These are phyloP conservation scores for Podosphaera aphanis DNA, from an alignment of 2,329 filamentous ascomycete species.

Conservation along the genomic window DNA sequence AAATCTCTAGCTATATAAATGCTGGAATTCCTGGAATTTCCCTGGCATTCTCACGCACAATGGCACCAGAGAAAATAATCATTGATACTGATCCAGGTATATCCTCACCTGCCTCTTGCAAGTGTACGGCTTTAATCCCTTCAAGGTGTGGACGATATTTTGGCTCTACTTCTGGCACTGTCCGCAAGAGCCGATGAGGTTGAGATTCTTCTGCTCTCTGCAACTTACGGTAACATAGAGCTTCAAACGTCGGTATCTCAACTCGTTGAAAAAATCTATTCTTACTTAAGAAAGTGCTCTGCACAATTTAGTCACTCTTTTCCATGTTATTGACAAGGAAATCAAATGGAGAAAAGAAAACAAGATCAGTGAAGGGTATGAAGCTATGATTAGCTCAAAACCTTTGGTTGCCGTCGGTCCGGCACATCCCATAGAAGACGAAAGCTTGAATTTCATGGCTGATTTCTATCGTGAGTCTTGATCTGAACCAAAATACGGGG, in stretches of 20 bases:
- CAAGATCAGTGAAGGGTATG: slow-evolving; percentile 47
- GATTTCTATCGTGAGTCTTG: slow-evolving; percentile 61
- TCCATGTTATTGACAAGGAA: slow-evolving; percentile 81
- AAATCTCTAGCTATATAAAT: too few species aligned
- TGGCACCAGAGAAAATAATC: slow-evolving; percentile 32
- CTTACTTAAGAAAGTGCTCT: slow-evolving; percentile 39
- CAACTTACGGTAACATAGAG: slow-evolving; percentile 86
- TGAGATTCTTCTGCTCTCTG: slow-evolving; percentile 62
- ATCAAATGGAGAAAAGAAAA: slow-evolving; percentile 54
- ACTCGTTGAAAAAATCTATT: background rate
- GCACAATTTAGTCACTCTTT: slow-evolving; percentile 70
- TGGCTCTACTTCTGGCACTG: slow-evolving; percentile 71
- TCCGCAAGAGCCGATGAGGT: slow-evolving; percentile 63
- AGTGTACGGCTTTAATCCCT: slow-evolving; percentile 2
- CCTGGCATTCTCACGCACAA: too few species aligned
- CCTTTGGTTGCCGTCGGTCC: slow-evolving; percentile 74
- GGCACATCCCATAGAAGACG: slow-evolving; percentile 63
- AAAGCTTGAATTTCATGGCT: slow-evolving; percentile 38
- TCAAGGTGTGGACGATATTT: slow-evolving; percentile 65
- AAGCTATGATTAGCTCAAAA: slow-evolving; percentile 45
- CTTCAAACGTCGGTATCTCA: slow-evolving; percentile 39
- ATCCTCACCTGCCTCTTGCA: slow-evolving; percentile 3
- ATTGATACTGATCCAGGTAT: slow-evolving; percentile 84
- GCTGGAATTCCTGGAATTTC: too few species aligned
- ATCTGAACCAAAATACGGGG: background rate